Base-by-base conservation (phyloP, 1,284 basidiomycete genomes). In the Clitocybe nebularis region DNA sequence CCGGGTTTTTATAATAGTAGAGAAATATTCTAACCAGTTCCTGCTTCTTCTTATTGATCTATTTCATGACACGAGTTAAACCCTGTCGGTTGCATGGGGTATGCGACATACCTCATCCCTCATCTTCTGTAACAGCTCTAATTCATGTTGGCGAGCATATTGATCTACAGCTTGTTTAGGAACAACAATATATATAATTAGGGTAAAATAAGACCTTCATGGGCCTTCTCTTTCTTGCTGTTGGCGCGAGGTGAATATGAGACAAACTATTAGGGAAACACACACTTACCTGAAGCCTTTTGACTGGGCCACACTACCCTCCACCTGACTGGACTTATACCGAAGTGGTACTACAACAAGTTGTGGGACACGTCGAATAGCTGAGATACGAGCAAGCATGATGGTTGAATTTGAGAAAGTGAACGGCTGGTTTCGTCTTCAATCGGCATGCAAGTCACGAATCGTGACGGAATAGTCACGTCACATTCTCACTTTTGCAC, bases 161-260 rank as follows among this genome's bases (percentile, higher is more conserved):
- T 80, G 69, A 45, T 79, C 81, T 84, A 55, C 5, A 52, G 24
- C 30, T 21, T 44, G 23, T 8, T 33, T 36, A 43, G 48, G 23
- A 35, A 21, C 21, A 20, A 37, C 5, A 4, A 24, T 50, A 11
- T 51, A 24, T 6, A 22, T 26, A 4, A 23, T 21, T 28, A 13
- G 20, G n/a, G 22, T 2, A 39, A n/a, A n/a, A 49, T 6, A 33
- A 24, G 22, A 81, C 84, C 76, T 68, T 87, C 84, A 46, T 84
- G 75, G 11, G 83, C 85, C 60, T 73, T 80, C 60, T 87, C 85
- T 62, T 78, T 86, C 64, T 79, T 79, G 53, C 84, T 88, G 58
- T 36, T 55, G 28, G 45, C 51, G 49, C 13, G 41, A 48, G 44
- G 25, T 39, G 17, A 28, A 36, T 3, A 20, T 55, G 34, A 55